Evolutionary conservation across 306 rosid species (phyloP), one percentile per base, ranked within the genome.

Genomic region (Trifolium subterraneum): DNA sequence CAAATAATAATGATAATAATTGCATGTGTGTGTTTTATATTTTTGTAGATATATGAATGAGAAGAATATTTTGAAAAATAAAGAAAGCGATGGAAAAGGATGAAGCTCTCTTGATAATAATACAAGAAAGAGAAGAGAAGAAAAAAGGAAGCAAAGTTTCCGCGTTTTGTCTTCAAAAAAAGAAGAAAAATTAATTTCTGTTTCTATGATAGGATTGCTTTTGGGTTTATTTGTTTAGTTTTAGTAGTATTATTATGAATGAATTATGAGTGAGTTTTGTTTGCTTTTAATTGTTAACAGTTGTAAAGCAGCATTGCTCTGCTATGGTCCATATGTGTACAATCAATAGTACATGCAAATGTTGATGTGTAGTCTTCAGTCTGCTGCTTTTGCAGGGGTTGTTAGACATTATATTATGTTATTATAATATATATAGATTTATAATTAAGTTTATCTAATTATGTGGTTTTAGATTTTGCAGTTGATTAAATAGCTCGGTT

Each of bases 131-230:
- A 68, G 52, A 48, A 36, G 39, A 36, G 10, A 36, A 36, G 70
- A 62, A 64, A 16, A 66, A 19, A 68, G 85, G 85, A 84, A 77
- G 83, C 87, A 73, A 80, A 84, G 84, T 80, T 84, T 84, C 87
- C 83, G 78, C 69, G 68, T 80, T 69, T 72, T 61, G 68, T 56
- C 65, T 35, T 59, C 61, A 36, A 1, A 41, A 39, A 65, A 19
- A 52, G 13, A 18, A 63, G 62, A 41, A 68, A 19, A 72, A 45
- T 73, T 55, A 52, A 68, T 83, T 41, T 64, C 72, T 12, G 45
- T 41, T 9, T 23, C 7, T 4, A 31, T 66, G 8, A 73, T 73
- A 64, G 62, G 65, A 67, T 65, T 72, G 48, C 25, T 68, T 45
- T 77, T 64, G 39, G 2, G 19, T 16, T n/a, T 42, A 9, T 73